Evolutionary conservation across 371 early-diverging fungal genomes (phyloP).

Genomic region (Mucor plumbeus): DNA sequence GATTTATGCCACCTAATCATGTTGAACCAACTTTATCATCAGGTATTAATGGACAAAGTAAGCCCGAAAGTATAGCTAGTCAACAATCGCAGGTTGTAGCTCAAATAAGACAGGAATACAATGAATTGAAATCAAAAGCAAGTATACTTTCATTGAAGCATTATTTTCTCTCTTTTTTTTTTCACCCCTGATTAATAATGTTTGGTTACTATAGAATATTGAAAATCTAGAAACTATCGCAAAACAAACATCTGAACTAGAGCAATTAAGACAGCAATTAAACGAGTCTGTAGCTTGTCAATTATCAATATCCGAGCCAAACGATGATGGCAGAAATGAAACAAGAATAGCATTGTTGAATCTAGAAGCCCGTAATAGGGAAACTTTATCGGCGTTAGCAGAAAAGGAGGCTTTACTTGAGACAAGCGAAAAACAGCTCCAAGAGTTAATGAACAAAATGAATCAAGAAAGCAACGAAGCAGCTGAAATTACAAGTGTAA

Average conservation of each 20-base stretch:
- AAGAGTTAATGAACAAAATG: slow-evolving; percentile 29
- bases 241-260: slow-evolving; percentile 45
- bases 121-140: slow-evolving; percentile 51
- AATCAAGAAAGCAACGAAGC: slow-evolving; percentile 12
- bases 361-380: slow-evolving; percentile 15
- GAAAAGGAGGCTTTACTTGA: slow-evolving; percentile 34
- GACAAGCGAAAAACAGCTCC: slow-evolving; percentile 33
- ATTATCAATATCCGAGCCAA: neutral
- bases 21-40: slow-evolving; percentile 5
- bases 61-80: slow-evolving; percentile 17
- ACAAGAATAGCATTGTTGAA: slow-evolving; percentile 5
- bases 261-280: slow-evolving; percentile 36
- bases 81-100: slow-evolving; percentile 23
- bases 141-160: neutral
- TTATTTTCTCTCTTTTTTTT: neutral
- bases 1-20: slow-evolving; percentile 6
- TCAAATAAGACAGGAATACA: slow-evolving; percentile 48
- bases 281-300: neutral
- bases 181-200: neutral
- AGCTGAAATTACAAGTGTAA: neutral
- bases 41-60: neutral
- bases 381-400: slow-evolving; percentile 17
- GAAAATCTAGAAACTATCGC: slow-evolving; percentile 45
- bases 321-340: neutral
- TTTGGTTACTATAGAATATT: slow-evolving; percentile 30